These are phyloP conservation scores for Penicillium bovifimosum DNA, from an alignment of 495 filamentous ascomycete species.

Conservation along the genomic window DNA sequence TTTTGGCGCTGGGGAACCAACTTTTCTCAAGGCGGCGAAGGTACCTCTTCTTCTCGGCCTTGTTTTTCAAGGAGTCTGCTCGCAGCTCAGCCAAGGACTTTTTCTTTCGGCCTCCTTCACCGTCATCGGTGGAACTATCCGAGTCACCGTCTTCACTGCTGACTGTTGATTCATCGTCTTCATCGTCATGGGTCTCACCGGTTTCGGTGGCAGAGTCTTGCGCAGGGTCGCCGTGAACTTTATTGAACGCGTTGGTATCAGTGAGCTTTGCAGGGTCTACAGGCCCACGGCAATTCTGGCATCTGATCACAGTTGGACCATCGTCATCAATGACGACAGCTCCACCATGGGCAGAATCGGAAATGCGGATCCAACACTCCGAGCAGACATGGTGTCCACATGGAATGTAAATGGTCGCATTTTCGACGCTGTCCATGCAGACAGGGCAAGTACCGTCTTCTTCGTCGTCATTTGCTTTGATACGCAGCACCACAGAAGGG, in stretches of 20 bases:
- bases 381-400: conserved; percentile 81
- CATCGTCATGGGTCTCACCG: conserved; percentile 17
- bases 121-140: conserved; percentile 32
- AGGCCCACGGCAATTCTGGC: conserved; percentile 67
- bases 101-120: conserved; percentile 56
- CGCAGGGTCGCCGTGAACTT: conserved; percentile 56
- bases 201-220: conserved; percentile 14
- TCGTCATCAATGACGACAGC: conserved; percentile 43
- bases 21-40: conserved; percentile 57
- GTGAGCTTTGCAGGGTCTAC: conserved; percentile 66
- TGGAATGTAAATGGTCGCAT: conserved; percentile 74
- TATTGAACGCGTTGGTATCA: conserved; percentile 66
- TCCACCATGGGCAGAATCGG: conserved; percentile 54
- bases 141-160: conserved; percentile 31
- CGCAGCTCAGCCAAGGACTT: conserved; percentile 40
- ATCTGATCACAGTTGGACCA: conserved; percentile 50
- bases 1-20: conserved; percentile 73
- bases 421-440: conserved; percentile 70
- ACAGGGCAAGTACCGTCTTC: conserved; percentile 58
- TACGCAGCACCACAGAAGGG: conserved; percentile 56
- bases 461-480: conserved; percentile 56
- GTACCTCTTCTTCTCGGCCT: conserved; percentile 50
- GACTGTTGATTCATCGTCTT: conserved; percentile 33
- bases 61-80: conserved; percentile 43
- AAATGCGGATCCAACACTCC: conserved; percentile 71